Conservation (phyloP, 257 asterid species). For the Salvia hispanica region DNA sequence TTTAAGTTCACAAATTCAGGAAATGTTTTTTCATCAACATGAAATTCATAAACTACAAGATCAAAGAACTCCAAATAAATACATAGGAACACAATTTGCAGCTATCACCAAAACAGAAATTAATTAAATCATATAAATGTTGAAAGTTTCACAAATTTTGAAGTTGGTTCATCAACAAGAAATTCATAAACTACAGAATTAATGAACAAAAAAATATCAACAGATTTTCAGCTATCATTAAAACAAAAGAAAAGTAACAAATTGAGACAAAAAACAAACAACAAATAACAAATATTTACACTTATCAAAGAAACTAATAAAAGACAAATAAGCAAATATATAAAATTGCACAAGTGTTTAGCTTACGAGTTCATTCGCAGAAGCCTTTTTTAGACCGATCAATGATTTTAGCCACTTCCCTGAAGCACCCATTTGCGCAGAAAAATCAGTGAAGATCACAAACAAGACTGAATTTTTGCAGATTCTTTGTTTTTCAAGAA, state of each 20-base stretch:
- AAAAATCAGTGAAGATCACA: neutral
- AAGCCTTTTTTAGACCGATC: conserved; percentile 55
- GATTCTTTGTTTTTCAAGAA: conserved; percentile 18
- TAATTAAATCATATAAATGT: no score
- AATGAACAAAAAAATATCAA: no score
- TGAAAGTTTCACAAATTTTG: no score
- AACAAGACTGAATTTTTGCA: conserved; percentile 1
- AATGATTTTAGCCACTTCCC: conserved; percentile 90
- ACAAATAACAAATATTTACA: neutral
- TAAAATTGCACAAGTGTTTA: neutral
- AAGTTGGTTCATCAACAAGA: no score
- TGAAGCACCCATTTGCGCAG: conserved; percentile 72
- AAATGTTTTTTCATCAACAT: neutral
- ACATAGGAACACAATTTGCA: neutral
- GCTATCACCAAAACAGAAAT: neutral
- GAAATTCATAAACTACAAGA: neutral
- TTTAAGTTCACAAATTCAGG: neutral
- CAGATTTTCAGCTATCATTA: no score
- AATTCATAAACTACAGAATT: no score
- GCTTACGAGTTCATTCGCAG: conserved; percentile 53
- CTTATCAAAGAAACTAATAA: neutral
- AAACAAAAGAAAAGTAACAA: neutral
- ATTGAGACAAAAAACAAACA: no score
- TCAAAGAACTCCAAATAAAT: neutral
- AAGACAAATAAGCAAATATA: neutral